Conservation (phyloP, 345 rosid species). For the Microthlaspi erraticum region DNA sequence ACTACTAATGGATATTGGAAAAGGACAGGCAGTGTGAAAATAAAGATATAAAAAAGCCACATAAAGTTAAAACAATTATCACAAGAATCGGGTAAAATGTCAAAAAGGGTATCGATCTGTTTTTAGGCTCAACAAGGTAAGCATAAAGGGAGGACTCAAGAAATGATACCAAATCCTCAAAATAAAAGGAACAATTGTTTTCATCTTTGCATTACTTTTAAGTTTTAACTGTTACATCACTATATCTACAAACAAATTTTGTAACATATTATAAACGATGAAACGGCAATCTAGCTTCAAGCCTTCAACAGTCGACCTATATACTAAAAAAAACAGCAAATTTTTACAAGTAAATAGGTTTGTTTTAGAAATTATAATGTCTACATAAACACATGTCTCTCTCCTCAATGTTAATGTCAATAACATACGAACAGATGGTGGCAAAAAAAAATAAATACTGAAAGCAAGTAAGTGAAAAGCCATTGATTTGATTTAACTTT, state of each 20-base stretch:
- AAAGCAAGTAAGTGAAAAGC: constrained; percentile 19
- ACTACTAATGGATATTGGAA: constrained; percentile 8
- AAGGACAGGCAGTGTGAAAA: constrained; percentile 30
- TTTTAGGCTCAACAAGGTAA: constrained; percentile 42
- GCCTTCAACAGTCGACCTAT: neutral
- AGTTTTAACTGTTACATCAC: neutral
- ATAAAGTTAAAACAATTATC: constrained; percentile 28
- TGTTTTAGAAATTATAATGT: neutral
- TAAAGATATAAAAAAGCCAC: neutral
- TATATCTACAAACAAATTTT: neutral
- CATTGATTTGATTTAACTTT: constrained; percentile 27
- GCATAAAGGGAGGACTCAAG: constrained; percentile 38
- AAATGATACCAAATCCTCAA: constrained; percentile 38
- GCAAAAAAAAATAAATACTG: neutral
- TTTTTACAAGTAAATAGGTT: neutral
- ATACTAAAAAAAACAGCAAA: neutral
- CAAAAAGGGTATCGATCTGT: constrained; percentile 38
- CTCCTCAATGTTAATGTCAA: constrained; percentile 6
- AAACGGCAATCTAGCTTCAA: neutral
- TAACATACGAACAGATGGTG: neutral
- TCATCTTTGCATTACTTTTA: too few relatives aligned
- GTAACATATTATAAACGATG: neutral
- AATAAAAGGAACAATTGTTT: neutral
- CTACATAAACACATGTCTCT: neutral
- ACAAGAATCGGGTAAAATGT: constrained; percentile 26